Conservation (phyloP, 1,139 yeast species). For the Saccharomycopsis crataegensis region DNA sequence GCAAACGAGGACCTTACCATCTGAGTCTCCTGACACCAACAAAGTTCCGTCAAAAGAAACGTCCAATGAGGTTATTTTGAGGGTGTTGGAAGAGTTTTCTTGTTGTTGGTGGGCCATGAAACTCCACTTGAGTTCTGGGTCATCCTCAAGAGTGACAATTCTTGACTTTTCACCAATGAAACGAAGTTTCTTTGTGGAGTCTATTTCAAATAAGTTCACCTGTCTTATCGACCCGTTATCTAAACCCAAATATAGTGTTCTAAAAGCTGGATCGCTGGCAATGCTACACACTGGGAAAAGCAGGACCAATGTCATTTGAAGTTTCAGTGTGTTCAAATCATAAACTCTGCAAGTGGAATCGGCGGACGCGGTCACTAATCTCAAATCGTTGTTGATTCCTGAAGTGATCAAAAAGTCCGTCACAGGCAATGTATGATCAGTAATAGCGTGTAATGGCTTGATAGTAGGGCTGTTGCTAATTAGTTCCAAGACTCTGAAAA, state of each 20-base stretch:
- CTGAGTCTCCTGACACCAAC: conserved; percentile 65
- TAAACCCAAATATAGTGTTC: conserved; percentile 68
- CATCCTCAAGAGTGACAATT: conserved; percentile 44
- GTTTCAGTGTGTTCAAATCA: conserved; percentile 34
- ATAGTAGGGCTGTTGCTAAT: conserved; percentile 29
- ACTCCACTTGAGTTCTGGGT: conserved; percentile 43
- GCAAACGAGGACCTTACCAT: conserved; percentile 60
- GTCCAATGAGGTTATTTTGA: conserved; percentile 43
- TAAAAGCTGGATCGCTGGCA: conserved; percentile 73
- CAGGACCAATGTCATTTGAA: conserved; percentile 66
- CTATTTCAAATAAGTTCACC: conserved; percentile 44
- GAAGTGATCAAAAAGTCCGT: conserved; percentile 51
- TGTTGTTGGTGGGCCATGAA: conserved; percentile 50
- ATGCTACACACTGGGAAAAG: conserved; percentile 51
- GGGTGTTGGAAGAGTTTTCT: conserved; percentile 15
- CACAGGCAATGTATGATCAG: conserved; percentile 72
- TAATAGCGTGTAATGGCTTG: conserved; percentile 43
- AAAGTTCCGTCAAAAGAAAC: conserved; percentile 72
- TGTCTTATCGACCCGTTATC: conserved; percentile 53
- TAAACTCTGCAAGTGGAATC: conserved; percentile 74
- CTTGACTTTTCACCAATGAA: conserved; percentile 23
- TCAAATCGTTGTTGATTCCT: conserved; percentile 52
- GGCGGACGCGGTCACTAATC: conserved; percentile 60
- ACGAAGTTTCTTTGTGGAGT: conserved; percentile 4
- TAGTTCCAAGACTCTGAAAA: conserved; percentile 67